These are phyloP conservation scores for Curvularia verruculosa DNA, from an alignment of 2,329 filamentous ascomycete genomes.

Conservation along the genomic window DNA sequence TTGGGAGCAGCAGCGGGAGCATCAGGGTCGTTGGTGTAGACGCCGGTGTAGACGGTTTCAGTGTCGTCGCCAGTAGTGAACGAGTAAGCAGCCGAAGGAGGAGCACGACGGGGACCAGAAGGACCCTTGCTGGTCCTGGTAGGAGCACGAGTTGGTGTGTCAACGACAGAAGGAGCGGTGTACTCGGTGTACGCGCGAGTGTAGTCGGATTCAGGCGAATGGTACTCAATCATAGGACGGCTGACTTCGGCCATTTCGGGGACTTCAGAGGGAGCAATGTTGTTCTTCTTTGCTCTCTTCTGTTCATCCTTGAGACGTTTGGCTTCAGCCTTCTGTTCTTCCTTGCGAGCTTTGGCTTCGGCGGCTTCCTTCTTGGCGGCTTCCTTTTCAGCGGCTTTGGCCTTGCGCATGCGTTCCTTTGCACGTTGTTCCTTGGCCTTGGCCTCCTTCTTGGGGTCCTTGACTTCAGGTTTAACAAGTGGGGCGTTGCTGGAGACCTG, in stretches of 20 bases:
- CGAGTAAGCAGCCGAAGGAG: constrained; percentile 53
- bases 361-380: constrained; percentile 40
- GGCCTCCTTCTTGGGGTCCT: constrained; percentile 49
- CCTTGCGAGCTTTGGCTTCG: constrained; percentile 54
- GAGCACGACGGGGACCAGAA: constrained; percentile 37
- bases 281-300: constrained; percentile 52
- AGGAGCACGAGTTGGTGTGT: constrained; percentile 21
- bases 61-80: constrained; percentile 56
- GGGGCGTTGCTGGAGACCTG: constrained; percentile 50
- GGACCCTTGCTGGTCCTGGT: constrained; percentile 23
- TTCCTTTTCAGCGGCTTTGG: constrained; percentile 51
- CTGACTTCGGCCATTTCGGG: constrained; percentile 38
- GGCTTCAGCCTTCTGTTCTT: constrained; percentile 45
- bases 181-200: constrained; percentile 36
- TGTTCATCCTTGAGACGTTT: constrained; percentile 50
- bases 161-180: constrained; percentile 36
- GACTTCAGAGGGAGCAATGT: constrained; percentile 37
- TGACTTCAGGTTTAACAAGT: constrained; percentile 55
- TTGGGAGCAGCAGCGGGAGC: constrained; percentile 22
- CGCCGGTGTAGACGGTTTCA: constrained; percentile 49
- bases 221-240: constrained; percentile 33
- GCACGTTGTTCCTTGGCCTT: constrained; percentile 46
- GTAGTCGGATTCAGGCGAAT: constrained; percentile 24
- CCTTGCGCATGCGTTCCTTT: constrained; percentile 60
- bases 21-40: constrained; percentile 48